Evolutionary conservation across 768 basidiomycete species (phyloP), one percentile per base, ranked within the genome.

Genomic region (Hericium coralloides): DNA sequence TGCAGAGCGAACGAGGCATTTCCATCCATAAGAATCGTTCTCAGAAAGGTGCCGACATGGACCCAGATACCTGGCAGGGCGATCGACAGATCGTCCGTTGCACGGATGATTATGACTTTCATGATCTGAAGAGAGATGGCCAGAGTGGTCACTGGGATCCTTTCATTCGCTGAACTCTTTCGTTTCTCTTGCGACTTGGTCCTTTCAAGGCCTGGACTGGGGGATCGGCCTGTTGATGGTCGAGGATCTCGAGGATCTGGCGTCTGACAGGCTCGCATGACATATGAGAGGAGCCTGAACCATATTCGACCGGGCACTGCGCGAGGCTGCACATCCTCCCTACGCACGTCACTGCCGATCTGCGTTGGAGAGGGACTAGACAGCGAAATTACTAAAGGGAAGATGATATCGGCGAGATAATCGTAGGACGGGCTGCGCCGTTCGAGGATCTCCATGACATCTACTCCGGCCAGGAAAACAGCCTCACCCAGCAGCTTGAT

Each of bases 71-170:
- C 81, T 15, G 82, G 79, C 10, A 84, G 64, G 37, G 73, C 67
- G 0, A 69, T 67, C 2, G 82, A 81, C 15, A 90, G 70, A 49
- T 87, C 87, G 18, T 74, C 71, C 50, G 79, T 79, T 0, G 80
- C 87, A 17, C 84, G 80, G 49, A 89, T 69, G 15, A 87, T 61
- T 60, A 89, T 78, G 31, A 81, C 70, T 64, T 90, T 90, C 61
- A 90, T 69, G 15, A 85, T 74, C 66, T 89, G 88, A 23, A 90
- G 64, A 0, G 81, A 79, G 0, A 81, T 71, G 51, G 81, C 72
- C 12, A 74, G 55, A 15, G 65, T 68, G 55, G 72, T 68, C 0
- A 70, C 65, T 1, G 65, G 63, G 31, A 31, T 31, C 31, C 31
- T 6, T 31, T 31, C 31, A 31, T 31, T 31, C 20, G 31, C 53